Evolutionary conservation across 2,329 filamentous ascomycete species (phyloP).

Genomic region (Bipolaris victoriae): DNA sequence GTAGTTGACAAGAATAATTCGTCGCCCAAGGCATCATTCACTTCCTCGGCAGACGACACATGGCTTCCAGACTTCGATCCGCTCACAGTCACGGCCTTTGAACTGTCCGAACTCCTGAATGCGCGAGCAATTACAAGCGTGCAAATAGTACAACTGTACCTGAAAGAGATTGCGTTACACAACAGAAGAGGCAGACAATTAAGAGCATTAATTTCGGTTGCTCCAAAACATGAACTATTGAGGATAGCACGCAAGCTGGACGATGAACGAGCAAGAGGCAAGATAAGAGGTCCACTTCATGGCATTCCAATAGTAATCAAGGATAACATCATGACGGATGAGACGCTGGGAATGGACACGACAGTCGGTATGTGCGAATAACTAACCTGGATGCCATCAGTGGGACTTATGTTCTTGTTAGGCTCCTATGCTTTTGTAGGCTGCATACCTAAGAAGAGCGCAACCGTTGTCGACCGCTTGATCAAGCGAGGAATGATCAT

Average conservation of each 20-base stretch:
- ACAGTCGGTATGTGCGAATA: slow-evolving; percentile 44
- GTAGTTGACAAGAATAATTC: slow-evolving; percentile 27
- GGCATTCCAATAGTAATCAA: slow-evolving; percentile 53
- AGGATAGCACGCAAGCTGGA: slow-evolving; percentile 49
- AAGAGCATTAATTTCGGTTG: slow-evolving; percentile 48
- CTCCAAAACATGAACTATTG: slow-evolving; percentile 47
- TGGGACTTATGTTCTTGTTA: slow-evolving; percentile 15
- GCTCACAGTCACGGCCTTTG: slow-evolving; percentile 39
- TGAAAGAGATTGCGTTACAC: slow-evolving; percentile 45
- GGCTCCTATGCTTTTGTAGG: slow-evolving; percentile 49
- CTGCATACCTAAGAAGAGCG: slow-evolving; percentile 46
- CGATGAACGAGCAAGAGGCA: slow-evolving; percentile 47
- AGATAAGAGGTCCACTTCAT: slow-evolving; percentile 49
- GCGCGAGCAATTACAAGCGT: slow-evolving; percentile 41
- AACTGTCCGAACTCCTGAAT: slow-evolving; percentile 42
- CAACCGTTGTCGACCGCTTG: slow-evolving; percentile 48
- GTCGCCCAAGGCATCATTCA: slow-evolving; percentile 36
- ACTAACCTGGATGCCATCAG: background rate
- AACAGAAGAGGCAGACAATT: slow-evolving; percentile 45
- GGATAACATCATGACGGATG: slow-evolving; percentile 51
- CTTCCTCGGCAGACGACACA: slow-evolving; percentile 32
- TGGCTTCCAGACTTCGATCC: slow-evolving; percentile 43
- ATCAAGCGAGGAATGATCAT: slow-evolving; percentile 51
- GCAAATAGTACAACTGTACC: slow-evolving; percentile 45
- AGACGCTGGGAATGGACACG: slow-evolving; percentile 49